Percentiles rank a stretch among this genome's conserved stretches.
These are phyloP conservation scores for Cerrena zonata DNA, from an alignment of 1,284 basidiomycete species.

Conservation along the genomic window DNA sequence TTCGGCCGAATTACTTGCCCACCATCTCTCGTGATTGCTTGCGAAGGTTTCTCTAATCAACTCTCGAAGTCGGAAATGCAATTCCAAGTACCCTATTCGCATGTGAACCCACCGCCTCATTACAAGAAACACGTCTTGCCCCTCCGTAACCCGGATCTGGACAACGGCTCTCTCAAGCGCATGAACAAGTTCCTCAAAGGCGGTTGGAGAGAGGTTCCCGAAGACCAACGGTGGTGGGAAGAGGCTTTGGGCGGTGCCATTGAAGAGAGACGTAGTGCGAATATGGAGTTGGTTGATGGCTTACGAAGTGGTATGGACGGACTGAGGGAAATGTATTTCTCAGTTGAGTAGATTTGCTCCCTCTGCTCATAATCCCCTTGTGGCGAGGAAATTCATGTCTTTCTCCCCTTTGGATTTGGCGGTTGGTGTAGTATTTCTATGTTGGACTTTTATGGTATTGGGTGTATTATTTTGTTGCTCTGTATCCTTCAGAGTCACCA, in stretches of 20 bases:
- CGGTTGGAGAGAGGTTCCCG: slow-evolving; percentile 52
- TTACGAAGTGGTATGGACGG: slow-evolving; percentile 43
- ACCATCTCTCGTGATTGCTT: slow-evolving; percentile 52
- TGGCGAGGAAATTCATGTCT: too few species aligned
- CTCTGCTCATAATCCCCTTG: too few species aligned
- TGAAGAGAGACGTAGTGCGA: slow-evolving; percentile 40
- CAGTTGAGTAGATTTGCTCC: not conserved
- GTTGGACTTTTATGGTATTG: not conserved
- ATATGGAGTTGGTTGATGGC: slow-evolving; percentile 37
- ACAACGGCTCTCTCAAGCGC: slow-evolving; percentile 27
- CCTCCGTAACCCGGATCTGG: slow-evolving; percentile 32
- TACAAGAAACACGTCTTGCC: slow-evolving; percentile 30
- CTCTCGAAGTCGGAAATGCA: slow-evolving; percentile 8
- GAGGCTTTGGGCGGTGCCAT: slow-evolving; percentile 44
- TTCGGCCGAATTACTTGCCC: slow-evolving; percentile 71
- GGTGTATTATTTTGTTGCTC: not conserved
- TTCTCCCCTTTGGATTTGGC: too few species aligned
- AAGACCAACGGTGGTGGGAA: slow-evolving; percentile 61
- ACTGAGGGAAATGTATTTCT: slow-evolving; percentile 11
- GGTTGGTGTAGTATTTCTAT: not conserved
- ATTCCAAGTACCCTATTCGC: slow-evolving; percentile 30
- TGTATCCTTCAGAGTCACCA: too few species aligned
- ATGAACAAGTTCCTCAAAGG: slow-evolving; percentile 44
- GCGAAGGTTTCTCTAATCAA: slow-evolving; percentile 46
- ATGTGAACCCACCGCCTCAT: slow-evolving; percentile 46